A percentile compares a stretch with the other conserved stretches of the same genome.
Evolutionary conservation across 1,284 basidiomycete genomes (phyloP).

Genomic region (Apiotrichum sp.): DNA sequence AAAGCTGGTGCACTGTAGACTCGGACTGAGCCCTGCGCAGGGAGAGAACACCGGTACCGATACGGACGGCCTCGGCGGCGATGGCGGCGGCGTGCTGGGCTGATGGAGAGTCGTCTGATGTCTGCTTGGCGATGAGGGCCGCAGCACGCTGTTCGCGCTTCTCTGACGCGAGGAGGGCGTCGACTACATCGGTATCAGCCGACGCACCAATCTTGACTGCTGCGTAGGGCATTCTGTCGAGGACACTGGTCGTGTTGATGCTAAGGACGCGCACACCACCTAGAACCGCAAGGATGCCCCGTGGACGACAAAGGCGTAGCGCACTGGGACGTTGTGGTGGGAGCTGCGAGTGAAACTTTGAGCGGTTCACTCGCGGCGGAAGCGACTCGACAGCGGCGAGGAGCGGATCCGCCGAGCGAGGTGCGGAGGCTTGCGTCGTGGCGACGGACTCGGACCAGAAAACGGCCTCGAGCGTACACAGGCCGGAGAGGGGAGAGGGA

Average conservation of each 20-base stretch:
- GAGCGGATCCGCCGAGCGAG: neutral
- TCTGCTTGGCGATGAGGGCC: neutral
- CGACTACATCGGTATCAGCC: constrained; percentile 12
- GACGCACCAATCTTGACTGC: constrained; percentile 2
- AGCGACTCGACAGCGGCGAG: neutral
- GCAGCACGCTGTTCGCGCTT: neutral
- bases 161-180: constrained; percentile 1
- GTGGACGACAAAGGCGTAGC: constrained; percentile 4
- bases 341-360: neutral
- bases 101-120: too few species aligned
- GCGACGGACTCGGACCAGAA: neutral
- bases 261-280: constrained; percentile 12
- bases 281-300: constrained; percentile 11
- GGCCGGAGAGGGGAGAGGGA: neutral
- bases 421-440: neutral
- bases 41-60: neutral
- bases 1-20: constrained; percentile 2
- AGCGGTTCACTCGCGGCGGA: neutral
- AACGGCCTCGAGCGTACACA: neutral
- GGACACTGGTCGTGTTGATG: constrained; percentile 2
- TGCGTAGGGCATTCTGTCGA: constrained; percentile 15
- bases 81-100: neutral
- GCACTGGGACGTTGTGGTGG: neutral
- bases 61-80: neutral
- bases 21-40: constrained; percentile 14